These are phyloP conservation scores for Metschnikowia proteae DNA, from an alignment of 805 yeast genomes.

Conservation along the genomic window DNA sequence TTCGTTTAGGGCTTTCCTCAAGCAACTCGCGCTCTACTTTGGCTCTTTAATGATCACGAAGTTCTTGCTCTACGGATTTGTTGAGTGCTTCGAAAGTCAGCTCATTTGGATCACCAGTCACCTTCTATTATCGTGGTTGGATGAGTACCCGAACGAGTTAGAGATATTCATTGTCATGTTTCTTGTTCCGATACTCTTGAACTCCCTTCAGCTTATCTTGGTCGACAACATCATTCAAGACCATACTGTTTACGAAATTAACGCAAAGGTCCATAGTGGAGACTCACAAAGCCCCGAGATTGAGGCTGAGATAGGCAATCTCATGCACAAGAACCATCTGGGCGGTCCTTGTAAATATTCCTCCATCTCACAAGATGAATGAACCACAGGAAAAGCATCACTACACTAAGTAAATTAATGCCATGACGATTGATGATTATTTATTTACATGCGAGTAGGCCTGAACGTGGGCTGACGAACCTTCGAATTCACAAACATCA, in stretches of 20 bases:
- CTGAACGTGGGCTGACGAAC: neutral
- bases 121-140: constrained; percentile 78
- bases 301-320: constrained; percentile 1
- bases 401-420: constrained; percentile 1
- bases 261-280: constrained; percentile 12
- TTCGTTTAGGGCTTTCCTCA: constrained; percentile 50
- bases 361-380: neutral
- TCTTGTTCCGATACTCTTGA: constrained; percentile 69
- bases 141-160: constrained; percentile 64
- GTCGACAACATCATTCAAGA: constrained; percentile 72
- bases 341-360: neutral
- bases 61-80: constrained; percentile 51
- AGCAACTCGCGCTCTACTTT: constrained; percentile 69
- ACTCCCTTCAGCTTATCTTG: constrained; percentile 67
- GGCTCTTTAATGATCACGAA: constrained; percentile 66
- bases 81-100: constrained; percentile 61
- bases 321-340: neutral
- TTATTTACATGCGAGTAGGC: neutral
- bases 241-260: constrained; percentile 38
- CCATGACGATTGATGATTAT: neutral
- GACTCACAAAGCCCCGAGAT: neutral
- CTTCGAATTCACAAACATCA: neutral
- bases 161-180: constrained; percentile 88
- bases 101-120: constrained; percentile 55
- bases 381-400: neutral